These are phyloP conservation scores for Termitomyces sp. DNA, from an alignment of 768 basidiomycete genomes.

Conservation along the genomic window DNA sequence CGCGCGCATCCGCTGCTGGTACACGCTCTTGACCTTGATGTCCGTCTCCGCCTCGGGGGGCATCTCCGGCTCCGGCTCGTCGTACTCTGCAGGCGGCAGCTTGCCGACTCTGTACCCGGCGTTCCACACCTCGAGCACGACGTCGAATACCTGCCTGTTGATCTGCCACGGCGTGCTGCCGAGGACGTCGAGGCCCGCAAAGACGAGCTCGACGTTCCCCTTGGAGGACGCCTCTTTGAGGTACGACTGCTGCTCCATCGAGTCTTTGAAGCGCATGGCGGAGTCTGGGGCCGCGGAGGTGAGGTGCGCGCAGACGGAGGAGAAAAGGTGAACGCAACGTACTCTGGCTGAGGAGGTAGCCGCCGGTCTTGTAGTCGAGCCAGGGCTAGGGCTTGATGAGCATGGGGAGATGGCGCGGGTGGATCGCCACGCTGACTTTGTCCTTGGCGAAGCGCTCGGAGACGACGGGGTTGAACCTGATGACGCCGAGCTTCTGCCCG, in stretches of 20 bases:
- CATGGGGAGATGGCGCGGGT: slow-evolving; percentile 96
- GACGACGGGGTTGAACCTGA: slow-evolving; percentile 80
- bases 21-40: slow-evolving; percentile 47
- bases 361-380: slow-evolving; percentile 71
- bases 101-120: slow-evolving; percentile 76
- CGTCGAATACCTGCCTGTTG: slow-evolving; percentile 72
- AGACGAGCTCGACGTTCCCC: slow-evolving; percentile 80
- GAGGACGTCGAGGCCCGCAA: slow-evolving; percentile 85
- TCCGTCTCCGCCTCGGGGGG: slow-evolving; percentile 41
- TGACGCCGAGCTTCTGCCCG: slow-evolving; percentile 91
- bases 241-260: slow-evolving; percentile 75
- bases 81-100: slow-evolving; percentile 70
- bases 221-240: slow-evolving; percentile 66
- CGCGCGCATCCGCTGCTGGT: slow-evolving; percentile 48
- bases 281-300: slow-evolving; percentile 32
- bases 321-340: slow-evolving; percentile 17
- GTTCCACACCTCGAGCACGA: slow-evolving; percentile 83
- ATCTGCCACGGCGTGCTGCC: slow-evolving; percentile 88
- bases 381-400: slow-evolving; percentile 87
- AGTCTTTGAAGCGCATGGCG: slow-evolving; percentile 93
- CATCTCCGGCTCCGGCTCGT: slow-evolving; percentile 58
- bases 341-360: slow-evolving; percentile 80
- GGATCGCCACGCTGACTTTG: slow-evolving; percentile 60
- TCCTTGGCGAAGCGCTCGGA: slow-evolving; percentile 76
- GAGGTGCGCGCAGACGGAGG: not conserved